phyloP scores from a whole-genome alignment of 305 asterid species.

The Fraxinus nigra region DNA sequence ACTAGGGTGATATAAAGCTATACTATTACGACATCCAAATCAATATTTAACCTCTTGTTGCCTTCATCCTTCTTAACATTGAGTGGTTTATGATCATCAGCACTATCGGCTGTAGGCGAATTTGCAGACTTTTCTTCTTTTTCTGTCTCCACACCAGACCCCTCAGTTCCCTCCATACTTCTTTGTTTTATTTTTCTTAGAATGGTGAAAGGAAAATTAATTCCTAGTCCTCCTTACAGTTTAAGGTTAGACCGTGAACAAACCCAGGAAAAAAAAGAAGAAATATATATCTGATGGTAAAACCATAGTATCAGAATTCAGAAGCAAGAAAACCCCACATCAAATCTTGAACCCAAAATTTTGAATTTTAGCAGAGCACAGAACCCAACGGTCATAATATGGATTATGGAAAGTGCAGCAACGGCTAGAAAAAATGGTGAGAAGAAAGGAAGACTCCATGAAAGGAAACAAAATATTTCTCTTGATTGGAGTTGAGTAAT shows the following conservation, averaged over 20 bases:
- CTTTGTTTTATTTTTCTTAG: background rate
- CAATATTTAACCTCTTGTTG: background rate
- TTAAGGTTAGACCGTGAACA: background rate
- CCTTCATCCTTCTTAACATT: background rate
- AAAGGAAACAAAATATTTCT: conserved; percentile 25
- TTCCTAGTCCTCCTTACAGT: background rate
- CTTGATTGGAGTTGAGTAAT: background rate
- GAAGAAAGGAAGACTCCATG: background rate
- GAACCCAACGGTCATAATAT: conserved; percentile 27
- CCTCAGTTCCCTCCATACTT: conserved; percentile 21
- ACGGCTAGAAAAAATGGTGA: conserved; percentile 36
- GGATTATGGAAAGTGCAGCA: conserved; percentile 26
- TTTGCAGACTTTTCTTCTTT: conserved; percentile 15
- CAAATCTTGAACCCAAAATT: background rate
- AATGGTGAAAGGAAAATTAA: background rate
- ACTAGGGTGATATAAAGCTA: background rate
- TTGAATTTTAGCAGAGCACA: background rate
- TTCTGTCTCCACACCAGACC: conserved; percentile 14
- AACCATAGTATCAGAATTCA: background rate
- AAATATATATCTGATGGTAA: background rate
- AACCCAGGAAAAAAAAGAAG: background rate
- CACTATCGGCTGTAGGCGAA: conserved; percentile 6
- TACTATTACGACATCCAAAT: background rate
- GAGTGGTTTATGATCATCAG: conserved; percentile 30
- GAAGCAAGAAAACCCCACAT: background rate